These are phyloP conservation scores for Papiliotrema nemorosa DNA, from an alignment of 1,284 basidiomycete genomes.

Conservation along the genomic window DNA sequence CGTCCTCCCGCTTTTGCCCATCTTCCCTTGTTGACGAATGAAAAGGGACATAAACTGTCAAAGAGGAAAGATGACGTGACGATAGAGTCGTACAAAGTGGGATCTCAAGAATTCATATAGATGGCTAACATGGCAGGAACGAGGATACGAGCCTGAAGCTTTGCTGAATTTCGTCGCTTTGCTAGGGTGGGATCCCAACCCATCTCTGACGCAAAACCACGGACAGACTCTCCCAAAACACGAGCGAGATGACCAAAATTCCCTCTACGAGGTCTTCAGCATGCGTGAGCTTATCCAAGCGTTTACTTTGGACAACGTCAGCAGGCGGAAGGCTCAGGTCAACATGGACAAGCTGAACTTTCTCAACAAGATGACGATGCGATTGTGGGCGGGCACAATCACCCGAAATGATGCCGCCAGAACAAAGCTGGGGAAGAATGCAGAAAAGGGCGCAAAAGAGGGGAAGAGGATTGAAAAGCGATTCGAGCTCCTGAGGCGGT, in stretches of 20 bases:
- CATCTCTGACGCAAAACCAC: slow-evolving; percentile 14
- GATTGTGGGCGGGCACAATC: slow-evolving; percentile 36
- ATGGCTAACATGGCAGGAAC: slow-evolving; percentile 31
- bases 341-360: slow-evolving; percentile 45
- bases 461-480: slow-evolving; percentile 7
- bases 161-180: slow-evolving; percentile 90
- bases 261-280: slow-evolving; percentile 41
- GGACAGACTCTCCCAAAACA: slow-evolving; percentile 36
- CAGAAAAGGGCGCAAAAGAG: slow-evolving; percentile 17
- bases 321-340: slow-evolving; percentile 41
- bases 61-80: slow-evolving; percentile 87
- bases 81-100: slow-evolving; percentile 79
- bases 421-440: slow-evolving; percentile 12
- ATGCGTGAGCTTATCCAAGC: slow-evolving; percentile 36
- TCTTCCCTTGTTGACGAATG: slow-evolving; percentile 83
- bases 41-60: slow-evolving; percentile 89
- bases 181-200: slow-evolving; percentile 78
- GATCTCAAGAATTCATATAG: slow-evolving; percentile 24
- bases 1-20: slow-evolving; percentile 80
- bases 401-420: slow-evolving; percentile 46
- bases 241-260: slow-evolving; percentile 32
- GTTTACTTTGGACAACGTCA: slow-evolving; percentile 39
- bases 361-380: slow-evolving; percentile 46
- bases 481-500: slow-evolving; percentile 25
- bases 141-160: slow-evolving; percentile 85